These are phyloP conservation scores for Pythium brassicae DNA, from an alignment of 352 stramenopile genomes.

Conservation along the genomic window DNA sequence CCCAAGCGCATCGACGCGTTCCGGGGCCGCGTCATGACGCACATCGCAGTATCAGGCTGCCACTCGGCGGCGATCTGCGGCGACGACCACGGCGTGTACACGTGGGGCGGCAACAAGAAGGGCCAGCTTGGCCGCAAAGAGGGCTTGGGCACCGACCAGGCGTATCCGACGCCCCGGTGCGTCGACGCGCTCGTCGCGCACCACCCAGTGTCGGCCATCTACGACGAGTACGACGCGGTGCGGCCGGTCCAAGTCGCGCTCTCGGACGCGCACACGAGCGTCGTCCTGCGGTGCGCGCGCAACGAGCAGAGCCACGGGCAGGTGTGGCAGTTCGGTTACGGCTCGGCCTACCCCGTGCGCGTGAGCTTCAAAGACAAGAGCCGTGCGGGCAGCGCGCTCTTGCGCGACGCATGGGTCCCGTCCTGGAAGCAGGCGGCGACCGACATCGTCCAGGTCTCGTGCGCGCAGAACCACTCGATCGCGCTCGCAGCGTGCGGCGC, in stretches of 20 bases:
- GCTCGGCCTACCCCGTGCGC: conserved; percentile 59
- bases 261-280: conserved; percentile 70
- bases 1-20: conserved; percentile 77
- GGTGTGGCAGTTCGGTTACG: conserved; percentile 80
- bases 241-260: conserved; percentile 46
- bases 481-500: conserved; percentile 52
- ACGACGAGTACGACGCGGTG: conserved; percentile 48
- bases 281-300: conserved; percentile 52
- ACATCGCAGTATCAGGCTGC: conserved; percentile 67
- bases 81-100: conserved; percentile 51
- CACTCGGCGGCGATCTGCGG: conserved; percentile 67
- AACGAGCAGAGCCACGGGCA: conserved; percentile 58
- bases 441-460: conserved; percentile 71
- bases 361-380: conserved; percentile 48
- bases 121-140: conserved; percentile 79
- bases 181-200: conserved; percentile 55
- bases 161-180: conserved; percentile 41
- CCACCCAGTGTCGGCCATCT: conserved; percentile 55
- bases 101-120: conserved; percentile 78
- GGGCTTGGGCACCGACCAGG: conserved; percentile 61
- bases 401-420: conserved; percentile 59
- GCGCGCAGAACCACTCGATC: conserved; percentile 77
- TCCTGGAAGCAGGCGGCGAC: conserved; percentile 41
- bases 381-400: conserved; percentile 23
- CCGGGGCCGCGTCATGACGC: conserved; percentile 37